phyloP scores from a whole-genome alignment of 1,139 yeast species.

The Kurtzmaniella quercitrusa region DNA sequence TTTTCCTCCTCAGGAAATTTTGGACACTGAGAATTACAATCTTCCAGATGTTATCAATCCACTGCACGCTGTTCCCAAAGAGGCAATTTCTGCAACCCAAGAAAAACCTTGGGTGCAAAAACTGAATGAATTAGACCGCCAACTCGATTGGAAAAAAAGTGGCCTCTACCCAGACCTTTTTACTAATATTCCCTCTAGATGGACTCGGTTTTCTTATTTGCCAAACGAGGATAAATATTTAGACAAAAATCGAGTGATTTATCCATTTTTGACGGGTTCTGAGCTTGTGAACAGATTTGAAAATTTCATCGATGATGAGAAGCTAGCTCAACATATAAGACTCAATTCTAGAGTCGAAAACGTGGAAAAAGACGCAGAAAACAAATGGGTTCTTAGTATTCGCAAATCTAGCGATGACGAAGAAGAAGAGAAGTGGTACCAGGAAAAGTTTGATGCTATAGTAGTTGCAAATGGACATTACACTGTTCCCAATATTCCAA shows the following conservation, averaged over 20 bases:
- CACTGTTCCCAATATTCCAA: conserved; percentile 46
- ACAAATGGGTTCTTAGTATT: conserved; percentile 43
- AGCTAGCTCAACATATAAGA: conserved; percentile 30
- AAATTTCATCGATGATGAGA: conserved; percentile 24
- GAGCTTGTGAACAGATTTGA: conserved; percentile 30
- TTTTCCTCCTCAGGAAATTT: conserved; percentile 25
- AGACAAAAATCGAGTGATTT: conserved; percentile 22
- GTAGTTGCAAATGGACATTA: conserved; percentile 55
- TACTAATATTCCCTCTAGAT: conserved; percentile 43
- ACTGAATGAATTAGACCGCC: conserved; percentile 11
- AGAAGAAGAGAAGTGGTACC: conserved; percentile 31
- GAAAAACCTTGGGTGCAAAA: conserved; percentile 15
- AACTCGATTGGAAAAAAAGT: conserved; percentile 35
- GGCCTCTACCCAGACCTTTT: conserved; percentile 42
- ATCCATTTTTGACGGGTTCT: conserved; percentile 38
- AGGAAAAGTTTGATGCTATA: conserved; percentile 44
- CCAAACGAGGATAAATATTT: conserved; percentile 24
- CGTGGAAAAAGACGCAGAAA: conserved; percentile 24
- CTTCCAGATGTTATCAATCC: conserved; percentile 25
- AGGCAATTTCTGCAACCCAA: conserved; percentile 10
- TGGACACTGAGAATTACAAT: conserved; percentile 24
- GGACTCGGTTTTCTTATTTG: conserved; percentile 40
- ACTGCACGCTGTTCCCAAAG: conserved; percentile 14
- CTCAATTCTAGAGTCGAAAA: conserved; percentile 36
- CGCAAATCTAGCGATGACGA: conserved; percentile 16